Percentiles rank a stretch among this genome's conserved stretches.
phyloP scores from a whole-genome alignment of 2,329 filamentous ascomycete genomes.

The Alternaria sp. region DNA sequence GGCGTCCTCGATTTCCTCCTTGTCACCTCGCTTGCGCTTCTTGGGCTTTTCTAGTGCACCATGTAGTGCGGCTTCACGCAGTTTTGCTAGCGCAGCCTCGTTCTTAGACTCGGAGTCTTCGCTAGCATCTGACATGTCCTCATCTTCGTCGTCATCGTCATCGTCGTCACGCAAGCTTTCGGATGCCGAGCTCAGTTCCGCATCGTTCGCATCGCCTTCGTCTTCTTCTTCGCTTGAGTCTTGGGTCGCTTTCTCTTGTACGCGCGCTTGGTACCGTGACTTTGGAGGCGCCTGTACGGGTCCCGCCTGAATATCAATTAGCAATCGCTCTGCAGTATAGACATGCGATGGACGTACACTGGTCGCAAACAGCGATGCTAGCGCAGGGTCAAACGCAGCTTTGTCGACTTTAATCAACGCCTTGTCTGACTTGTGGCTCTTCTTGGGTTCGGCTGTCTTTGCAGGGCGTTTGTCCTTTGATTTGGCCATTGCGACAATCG shows the following conservation, averaged over 20 bases:
- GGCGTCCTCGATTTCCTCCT: conserved; percentile 73
- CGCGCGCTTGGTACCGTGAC: conserved; percentile 50
- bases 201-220: conserved; percentile 56
- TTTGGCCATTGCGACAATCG: conserved; percentile 45
- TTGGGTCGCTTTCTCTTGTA: conserved; percentile 32
- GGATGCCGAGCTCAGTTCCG: conserved; percentile 29
- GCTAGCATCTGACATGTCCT: conserved; percentile 40
- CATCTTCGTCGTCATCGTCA: conserved; percentile 34
- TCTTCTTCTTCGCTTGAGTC: conserved; percentile 60
- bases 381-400: conserved; percentile 53
- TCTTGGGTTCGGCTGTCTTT: conserved; percentile 22
- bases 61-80: conserved; percentile 38
- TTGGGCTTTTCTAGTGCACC: conserved; percentile 45
- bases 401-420: conserved; percentile 42
- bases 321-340: conserved; percentile 8
- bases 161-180: conserved; percentile 25
- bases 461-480: conserved; percentile 39
- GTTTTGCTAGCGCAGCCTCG: conserved; percentile 37
- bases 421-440: conserved; percentile 25
- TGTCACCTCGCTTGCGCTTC: conserved; percentile 62
- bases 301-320: conserved; percentile 42
- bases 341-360: conserved; percentile 42
- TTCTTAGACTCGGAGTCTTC: conserved; percentile 34
- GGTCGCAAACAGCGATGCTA: conserved; percentile 60
- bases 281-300: conserved; percentile 52